Percentiles rank a stretch among this genome's conserved stretches.
phyloP scores from a whole-genome alignment of 768 basidiomycete species.

The Paxillus rubicundulus region DNA sequence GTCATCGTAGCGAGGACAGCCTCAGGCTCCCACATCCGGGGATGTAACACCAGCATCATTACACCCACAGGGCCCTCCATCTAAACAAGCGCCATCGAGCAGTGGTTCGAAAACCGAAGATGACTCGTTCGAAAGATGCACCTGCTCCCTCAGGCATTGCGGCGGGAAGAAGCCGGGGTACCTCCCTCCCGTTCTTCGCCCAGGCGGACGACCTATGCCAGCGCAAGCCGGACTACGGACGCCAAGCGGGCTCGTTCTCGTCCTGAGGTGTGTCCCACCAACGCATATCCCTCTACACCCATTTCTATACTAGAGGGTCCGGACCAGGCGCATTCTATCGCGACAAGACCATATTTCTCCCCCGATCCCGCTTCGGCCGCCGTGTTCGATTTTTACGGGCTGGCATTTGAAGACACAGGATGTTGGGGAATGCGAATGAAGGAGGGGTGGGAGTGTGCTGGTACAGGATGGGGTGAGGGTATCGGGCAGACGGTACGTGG shows the following conservation, averaged over 20 bases:
- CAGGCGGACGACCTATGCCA: constrained; percentile 31
- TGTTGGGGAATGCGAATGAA: too few species aligned
- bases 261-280: too few species aligned
- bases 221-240: constrained; percentile 13
- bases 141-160: constrained; percentile 17
- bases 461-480: too few species aligned
- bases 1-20: constrained; percentile 6
- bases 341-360: constrained; percentile 1
- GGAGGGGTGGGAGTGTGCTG: too few species aligned
- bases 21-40: background rate
- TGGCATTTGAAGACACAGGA: too few species aligned
- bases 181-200: constrained; percentile 44
- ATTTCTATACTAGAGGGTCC: constrained; percentile 7
- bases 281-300: background rate
- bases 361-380: background rate
- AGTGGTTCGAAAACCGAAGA: constrained; percentile 21
- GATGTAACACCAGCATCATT: constrained; percentile 22
- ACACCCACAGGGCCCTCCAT: constrained; percentile 6
- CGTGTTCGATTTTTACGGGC: too few species aligned
- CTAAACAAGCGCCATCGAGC: constrained; percentile 8
- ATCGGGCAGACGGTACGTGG: too few species aligned
- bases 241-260: too few species aligned
- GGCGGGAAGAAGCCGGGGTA: constrained; percentile 17
- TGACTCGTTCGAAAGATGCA: constrained; percentile 29
- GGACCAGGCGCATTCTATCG: constrained; percentile 11